Evolutionary conservation across 2,329 filamentous ascomycete species (phyloP).

Genomic region (Colletotrichum euphorbiae): DNA sequence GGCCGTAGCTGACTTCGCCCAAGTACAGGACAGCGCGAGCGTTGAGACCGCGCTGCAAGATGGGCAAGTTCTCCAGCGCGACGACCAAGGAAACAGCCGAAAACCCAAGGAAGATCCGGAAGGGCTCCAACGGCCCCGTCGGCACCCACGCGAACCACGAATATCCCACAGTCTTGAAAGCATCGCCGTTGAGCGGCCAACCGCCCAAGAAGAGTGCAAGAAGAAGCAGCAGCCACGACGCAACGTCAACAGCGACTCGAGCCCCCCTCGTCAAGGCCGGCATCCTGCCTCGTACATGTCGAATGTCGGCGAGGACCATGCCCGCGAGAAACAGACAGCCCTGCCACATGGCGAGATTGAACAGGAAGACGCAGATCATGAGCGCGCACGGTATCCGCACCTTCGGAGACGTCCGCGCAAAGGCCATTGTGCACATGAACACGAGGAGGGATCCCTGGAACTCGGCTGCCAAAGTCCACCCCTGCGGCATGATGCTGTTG

Average conservation of each 20-base stretch:
- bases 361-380: constrained; percentile 56
- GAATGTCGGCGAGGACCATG: constrained; percentile 28
- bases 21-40: constrained; percentile 69
- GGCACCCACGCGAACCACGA: constrained; percentile 32
- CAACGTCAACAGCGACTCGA: not conserved
- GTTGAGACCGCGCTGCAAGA: constrained; percentile 71
- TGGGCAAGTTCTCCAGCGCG: constrained; percentile 18
- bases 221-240: not conserved
- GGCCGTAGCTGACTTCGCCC: constrained; percentile 69
- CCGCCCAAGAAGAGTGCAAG: constrained; percentile 26
- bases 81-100: constrained; percentile 21
- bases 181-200: constrained; percentile 10
- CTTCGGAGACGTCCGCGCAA: constrained; percentile 57
- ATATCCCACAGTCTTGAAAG: constrained; percentile 29
- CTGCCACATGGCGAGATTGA: constrained; percentile 4
- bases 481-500: constrained; percentile 64
- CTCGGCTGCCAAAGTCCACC: constrained; percentile 73
- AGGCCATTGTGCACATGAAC: constrained; percentile 64
- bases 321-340: constrained; percentile 28
- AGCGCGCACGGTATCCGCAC: constrained; percentile 57
- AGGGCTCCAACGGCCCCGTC: not conserved
- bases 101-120: not conserved
- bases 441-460: constrained; percentile 68
- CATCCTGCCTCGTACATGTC: constrained; percentile 6
- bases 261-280: not conserved